These are phyloP conservation scores for Xylariaceae sp. DNA, from an alignment of 2,329 filamentous ascomycete genomes.

Conservation along the genomic window DNA sequence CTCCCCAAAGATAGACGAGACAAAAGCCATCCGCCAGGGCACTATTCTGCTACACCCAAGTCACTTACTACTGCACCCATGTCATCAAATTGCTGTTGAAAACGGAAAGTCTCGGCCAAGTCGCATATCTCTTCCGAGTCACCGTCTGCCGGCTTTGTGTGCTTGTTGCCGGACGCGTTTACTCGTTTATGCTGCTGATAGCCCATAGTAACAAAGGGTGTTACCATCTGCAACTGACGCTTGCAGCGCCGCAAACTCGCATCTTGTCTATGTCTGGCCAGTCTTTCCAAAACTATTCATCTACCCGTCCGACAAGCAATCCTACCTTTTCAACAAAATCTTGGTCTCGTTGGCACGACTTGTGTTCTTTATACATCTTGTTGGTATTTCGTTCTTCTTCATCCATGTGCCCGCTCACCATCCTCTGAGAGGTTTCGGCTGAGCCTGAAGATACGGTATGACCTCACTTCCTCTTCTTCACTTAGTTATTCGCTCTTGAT, in stretches of 20 bases:
- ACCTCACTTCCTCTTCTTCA: neutral
- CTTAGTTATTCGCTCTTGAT: neutral
- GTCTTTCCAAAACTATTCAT: slow-evolving; percentile 34
- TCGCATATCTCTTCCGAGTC: slow-evolving; percentile 28
- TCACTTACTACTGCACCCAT: slow-evolving; percentile 27
- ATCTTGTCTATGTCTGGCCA: slow-evolving; percentile 22
- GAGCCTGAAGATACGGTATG: slow-evolving; percentile 19
- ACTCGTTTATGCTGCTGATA: neutral
- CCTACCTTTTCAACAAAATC: slow-evolving; percentile 2
- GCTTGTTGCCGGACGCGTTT: slow-evolving; percentile 36
- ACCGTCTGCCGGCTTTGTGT: slow-evolving; percentile 35
- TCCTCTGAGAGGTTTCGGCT: slow-evolving; percentile 11
- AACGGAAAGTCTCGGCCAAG: slow-evolving; percentile 33
- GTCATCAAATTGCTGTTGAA: slow-evolving; percentile 36
- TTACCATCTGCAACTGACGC: slow-evolving; percentile 27
- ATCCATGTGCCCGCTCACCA: slow-evolving; percentile 7
- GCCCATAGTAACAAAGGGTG: slow-evolving; percentile 33
- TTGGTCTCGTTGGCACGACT: too few species aligned
- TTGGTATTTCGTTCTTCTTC: neutral
- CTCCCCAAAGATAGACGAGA: slow-evolving; percentile 24
- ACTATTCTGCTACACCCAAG: neutral
- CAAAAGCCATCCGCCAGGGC: slow-evolving; percentile 16
- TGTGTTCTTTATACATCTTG: too few species aligned
- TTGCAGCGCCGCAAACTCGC: slow-evolving; percentile 33
- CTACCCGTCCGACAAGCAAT: slow-evolving; percentile 10